A percentile compares a stretch with the other conserved stretches of the same genome.
phyloP scores from a whole-genome alignment of 176 grass and related monocot species.

The Rhynchospora breviuscula region DNA sequence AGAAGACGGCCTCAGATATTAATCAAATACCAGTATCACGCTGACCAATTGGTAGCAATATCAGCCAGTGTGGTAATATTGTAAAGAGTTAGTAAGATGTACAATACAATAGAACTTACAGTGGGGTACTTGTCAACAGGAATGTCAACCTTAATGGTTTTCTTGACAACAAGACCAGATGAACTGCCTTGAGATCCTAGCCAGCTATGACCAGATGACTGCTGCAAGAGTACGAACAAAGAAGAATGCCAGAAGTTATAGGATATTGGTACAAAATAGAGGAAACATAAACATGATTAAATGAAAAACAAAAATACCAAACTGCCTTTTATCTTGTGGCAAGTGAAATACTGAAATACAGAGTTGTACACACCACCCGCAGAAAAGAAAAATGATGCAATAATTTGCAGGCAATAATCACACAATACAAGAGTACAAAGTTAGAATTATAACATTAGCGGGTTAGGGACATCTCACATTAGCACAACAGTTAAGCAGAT shows the following conservation, averaged over 20 bases:
- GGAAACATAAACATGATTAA: background rate
- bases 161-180: slow-evolving; percentile 84
- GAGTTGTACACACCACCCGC: background rate
- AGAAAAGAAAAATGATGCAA: background rate
- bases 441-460: slow-evolving; percentile 18
- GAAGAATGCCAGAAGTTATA: slow-evolving; percentile 9
- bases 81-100: background rate
- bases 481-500: slow-evolving; percentile 36
- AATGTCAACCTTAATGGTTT: slow-evolving; percentile 92
- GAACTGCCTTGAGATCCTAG: slow-evolving; percentile 77
- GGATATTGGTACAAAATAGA: background rate
- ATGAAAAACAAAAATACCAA: background rate
- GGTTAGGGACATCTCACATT: slow-evolving; percentile 34
- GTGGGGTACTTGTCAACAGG: slow-evolving; percentile 82
- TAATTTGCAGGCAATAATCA: slow-evolving; percentile 19
- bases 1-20: background rate
- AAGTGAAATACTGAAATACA: slow-evolving; percentile 9
- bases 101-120: slow-evolving; percentile 52
- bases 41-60: background rate
- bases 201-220: slow-evolving; percentile 88
- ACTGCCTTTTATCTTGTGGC: background rate
- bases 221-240: slow-evolving; percentile 43
- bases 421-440: background rate
- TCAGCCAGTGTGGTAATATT: background rate
- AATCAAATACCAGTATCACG: background rate